Percentiles rank a stretch among this genome's conserved stretches.
Conservation (phyloP, 495 filamentous ascomycete species). For the Penicillium coprophilum region DNA sequence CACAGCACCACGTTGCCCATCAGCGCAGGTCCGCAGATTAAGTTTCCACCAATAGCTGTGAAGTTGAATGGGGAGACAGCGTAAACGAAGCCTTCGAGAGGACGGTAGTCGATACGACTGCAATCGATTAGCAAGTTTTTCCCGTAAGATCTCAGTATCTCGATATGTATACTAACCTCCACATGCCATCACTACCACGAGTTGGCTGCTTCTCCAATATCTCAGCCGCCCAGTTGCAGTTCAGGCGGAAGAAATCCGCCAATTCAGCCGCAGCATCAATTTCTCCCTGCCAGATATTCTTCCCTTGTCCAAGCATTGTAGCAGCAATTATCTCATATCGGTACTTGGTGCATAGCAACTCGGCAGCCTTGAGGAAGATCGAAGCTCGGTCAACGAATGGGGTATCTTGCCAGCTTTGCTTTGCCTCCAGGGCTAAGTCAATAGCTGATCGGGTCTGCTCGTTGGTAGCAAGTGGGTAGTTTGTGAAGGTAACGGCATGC, state of each 20-base stretch:
- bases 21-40: conserved; percentile 69
- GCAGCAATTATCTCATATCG: conserved; percentile 90
- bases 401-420: conserved; percentile 75
- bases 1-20: conserved; percentile 87
- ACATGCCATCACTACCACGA: conserved; percentile 56
- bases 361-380: conserved; percentile 91
- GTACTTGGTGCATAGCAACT: conserved; percentile 85
- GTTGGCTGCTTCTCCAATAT: conserved; percentile 73
- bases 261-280: conserved; percentile 93
- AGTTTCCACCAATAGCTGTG: conserved; percentile 79
- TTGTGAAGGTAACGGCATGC: conserved; percentile 67
- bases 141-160: neutral
- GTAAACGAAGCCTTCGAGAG: conserved; percentile 85
- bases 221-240: conserved; percentile 74
- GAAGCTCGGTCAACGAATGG: conserved; percentile 88
- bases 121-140: conserved; percentile 4
- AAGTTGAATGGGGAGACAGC: conserved; percentile 88
- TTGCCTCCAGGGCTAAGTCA: conserved; percentile 75
- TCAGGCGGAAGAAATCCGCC: conserved; percentile 85
- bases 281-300: conserved; percentile 97
- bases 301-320: conserved; percentile 94
- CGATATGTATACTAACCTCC: conserved; percentile 55
- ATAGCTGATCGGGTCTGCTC: conserved; percentile 73
- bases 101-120: conserved; percentile 71
- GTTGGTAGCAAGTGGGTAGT: conserved; percentile 70